Conservation (phyloP, 164 flowering plant species). For the Litsea cubeba region DNA sequence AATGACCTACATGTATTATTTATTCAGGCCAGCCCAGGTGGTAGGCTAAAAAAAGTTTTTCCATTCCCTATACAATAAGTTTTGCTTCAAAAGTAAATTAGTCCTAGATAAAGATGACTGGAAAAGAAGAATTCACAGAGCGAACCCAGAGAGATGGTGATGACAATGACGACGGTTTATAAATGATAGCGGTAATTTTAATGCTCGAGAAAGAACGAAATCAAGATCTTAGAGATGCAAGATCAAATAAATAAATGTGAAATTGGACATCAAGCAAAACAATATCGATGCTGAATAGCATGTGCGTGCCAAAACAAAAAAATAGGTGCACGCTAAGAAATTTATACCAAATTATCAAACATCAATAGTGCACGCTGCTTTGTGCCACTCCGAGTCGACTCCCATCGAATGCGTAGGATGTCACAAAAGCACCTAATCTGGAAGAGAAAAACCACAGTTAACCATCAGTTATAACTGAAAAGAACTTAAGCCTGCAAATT, state of each 20-base stretch:
- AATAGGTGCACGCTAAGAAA: neutral
- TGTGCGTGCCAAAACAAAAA: neutral
- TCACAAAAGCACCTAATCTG: constrained; percentile 63
- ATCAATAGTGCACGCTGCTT: constrained; percentile 82
- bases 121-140: too few species aligned
- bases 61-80: too few species aligned
- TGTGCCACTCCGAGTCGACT: constrained; percentile 78
- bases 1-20: too few species aligned
- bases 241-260: neutral
- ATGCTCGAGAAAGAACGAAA: too few species aligned
- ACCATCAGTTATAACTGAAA: neutral
- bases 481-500: neutral
- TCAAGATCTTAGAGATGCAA: neutral
- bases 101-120: too few species aligned
- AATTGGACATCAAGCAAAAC: neutral
- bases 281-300: neutral
- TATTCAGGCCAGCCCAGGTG: too few species aligned
- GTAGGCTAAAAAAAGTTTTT: too few species aligned
- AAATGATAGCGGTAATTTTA: too few species aligned
- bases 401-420: constrained; percentile 86
- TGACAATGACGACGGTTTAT: too few species aligned
- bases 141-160: too few species aligned
- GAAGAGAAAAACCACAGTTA: constrained; percentile 7
- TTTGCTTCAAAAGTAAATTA: too few species aligned
- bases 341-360: constrained; percentile 77